Base-by-base conservation (phyloP, 2,329 filamentous ascomycete species). In the Macrophomina phaseolina region DNA sequence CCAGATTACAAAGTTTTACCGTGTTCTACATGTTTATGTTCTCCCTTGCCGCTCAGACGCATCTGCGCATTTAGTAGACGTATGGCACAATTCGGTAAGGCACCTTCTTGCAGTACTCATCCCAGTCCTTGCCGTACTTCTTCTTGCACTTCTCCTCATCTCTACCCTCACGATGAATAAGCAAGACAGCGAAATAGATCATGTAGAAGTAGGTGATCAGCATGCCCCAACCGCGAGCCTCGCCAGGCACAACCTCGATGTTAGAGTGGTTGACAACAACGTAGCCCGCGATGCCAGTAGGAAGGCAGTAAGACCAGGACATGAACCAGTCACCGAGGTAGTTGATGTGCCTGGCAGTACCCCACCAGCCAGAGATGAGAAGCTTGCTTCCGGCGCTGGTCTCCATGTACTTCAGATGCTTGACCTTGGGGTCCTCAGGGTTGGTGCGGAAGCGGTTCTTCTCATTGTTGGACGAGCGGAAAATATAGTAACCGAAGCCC, bases 281-380 rank as follows among this genome's bases (percentile, higher is more conserved):
- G 77, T 94, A 97, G 12, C 94, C 94, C 0, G 93, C 91, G 68
- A 96, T 78, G 0, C 92, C 91, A 0, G 94, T 97, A 1, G 94
- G 94, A 51, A 97, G 84, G 70, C 89, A 92, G 80, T 95, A 97
- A 0, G 93, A 89, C 92, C 93, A 97, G 8, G 90, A 88, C 87
- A 97, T 94, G 71, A 95, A 85, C 94, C 94, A 97, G 81, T 98
- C 94, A 63, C 94, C 94, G 0, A 97, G 81, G 80, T 98, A 97
- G 82, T 97, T 98, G 84, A 97, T 94, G 80, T 98, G 94, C 49
- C 94, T 88, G 0, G 94, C 91, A 28, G 88, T 84, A 51, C 94
- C 94, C 94, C 94, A 97, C 94, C 94, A 98, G 66, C 94, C 94
- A 0, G 91, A 90, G 3, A 89, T 89, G 70, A 97, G 85, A 36